Evolutionary conservation across 2,329 filamentous ascomycete genomes (phyloP).

Genomic region (Periglandula ipomoeae): DNA sequence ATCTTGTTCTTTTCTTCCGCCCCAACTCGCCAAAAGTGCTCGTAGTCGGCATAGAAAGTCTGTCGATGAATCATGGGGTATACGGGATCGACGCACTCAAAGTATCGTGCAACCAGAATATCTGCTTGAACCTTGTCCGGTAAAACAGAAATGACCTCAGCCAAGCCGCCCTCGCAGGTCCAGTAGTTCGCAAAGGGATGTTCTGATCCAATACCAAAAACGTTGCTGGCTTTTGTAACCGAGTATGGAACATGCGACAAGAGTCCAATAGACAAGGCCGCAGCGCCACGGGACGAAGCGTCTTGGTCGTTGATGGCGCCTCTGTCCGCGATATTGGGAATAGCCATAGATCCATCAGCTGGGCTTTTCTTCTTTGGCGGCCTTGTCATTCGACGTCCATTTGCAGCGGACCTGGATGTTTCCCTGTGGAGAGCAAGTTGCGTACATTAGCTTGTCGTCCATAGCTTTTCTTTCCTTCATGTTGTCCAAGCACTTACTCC

Average conservation of each 20-base stretch:
- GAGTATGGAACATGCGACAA: conserved; percentile 68
- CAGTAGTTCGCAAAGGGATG: conserved; percentile 80
- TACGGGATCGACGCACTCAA: conserved; percentile 66
- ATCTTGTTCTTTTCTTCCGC: conserved; percentile 46
- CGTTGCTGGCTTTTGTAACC: conserved; percentile 60
- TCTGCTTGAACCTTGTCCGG: conserved; percentile 70
- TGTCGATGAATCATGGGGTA: conserved; percentile 73
- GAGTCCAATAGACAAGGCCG: conserved; percentile 49
- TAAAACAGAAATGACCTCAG: conserved; percentile 66
- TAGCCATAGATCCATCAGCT: conserved; percentile 26
- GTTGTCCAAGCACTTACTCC: conserved; percentile 51
- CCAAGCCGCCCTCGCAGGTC: conserved; percentile 67
- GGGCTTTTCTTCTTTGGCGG: conserved; percentile 45
- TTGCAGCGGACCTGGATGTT: conserved; percentile 44
- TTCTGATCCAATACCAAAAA: conserved; percentile 72
- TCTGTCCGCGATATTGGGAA: conserved; percentile 49
- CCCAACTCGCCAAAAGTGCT: conserved; percentile 62
- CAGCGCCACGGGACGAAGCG: conserved; percentile 37
- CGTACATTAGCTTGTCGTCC: conserved; percentile 6
- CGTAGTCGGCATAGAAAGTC: conserved; percentile 69
- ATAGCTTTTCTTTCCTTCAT: background rate
- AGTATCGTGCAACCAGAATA: conserved; percentile 54
- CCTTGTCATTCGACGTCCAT: conserved; percentile 47
- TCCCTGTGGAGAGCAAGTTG: conserved; percentile 34
- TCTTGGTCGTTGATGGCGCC: conserved; percentile 36